Conservation (phyloP, 768 basidiomycete genomes). For the Rhodosporidiobolus odoratus region DNA sequence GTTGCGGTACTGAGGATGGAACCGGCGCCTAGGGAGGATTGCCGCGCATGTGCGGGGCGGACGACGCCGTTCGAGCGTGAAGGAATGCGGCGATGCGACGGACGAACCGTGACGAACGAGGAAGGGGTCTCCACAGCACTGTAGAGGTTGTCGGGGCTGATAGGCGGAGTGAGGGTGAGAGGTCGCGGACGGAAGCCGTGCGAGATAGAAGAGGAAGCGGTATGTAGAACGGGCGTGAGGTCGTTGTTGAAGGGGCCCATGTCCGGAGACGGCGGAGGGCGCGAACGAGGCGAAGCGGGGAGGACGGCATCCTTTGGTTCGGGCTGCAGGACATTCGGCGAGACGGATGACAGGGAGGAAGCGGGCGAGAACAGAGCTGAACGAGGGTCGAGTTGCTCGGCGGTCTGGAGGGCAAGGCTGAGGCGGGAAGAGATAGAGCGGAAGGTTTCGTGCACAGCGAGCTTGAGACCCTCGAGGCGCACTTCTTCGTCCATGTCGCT, state of each 20-base stretch:
- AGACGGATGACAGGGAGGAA: neutral
- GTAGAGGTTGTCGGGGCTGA: conserved; percentile 2
- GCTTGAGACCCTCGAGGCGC: conserved; percentile 4
- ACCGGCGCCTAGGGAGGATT: no score
- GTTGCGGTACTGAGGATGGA: no score
- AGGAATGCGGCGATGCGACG: conserved; percentile 2
- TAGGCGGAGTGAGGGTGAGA: conserved; percentile 21
- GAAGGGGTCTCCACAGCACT: neutral
- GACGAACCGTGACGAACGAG: conserved; percentile 20
- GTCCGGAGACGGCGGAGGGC: conserved; percentile 1
- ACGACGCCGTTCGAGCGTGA: neutral
- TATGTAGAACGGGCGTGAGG: neutral
- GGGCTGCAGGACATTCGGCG: neutral
- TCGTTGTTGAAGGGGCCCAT: neutral
- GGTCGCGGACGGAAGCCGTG: conserved; percentile 12
- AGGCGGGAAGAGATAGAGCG: conserved; percentile 11
- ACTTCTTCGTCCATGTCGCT: conserved; percentile 6
- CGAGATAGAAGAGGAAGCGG: neutral
- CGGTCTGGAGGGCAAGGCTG: conserved; percentile 9
- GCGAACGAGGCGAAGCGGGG: neutral
- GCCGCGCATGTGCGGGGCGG: no score
- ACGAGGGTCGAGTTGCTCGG: neutral
- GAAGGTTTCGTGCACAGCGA: conserved; percentile 4
- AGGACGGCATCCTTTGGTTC: neutral
- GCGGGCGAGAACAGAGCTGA: neutral